These are phyloP conservation scores for Solanum hybrid DNA, from an alignment of 305 asterid genomes.

Conservation along the genomic window DNA sequence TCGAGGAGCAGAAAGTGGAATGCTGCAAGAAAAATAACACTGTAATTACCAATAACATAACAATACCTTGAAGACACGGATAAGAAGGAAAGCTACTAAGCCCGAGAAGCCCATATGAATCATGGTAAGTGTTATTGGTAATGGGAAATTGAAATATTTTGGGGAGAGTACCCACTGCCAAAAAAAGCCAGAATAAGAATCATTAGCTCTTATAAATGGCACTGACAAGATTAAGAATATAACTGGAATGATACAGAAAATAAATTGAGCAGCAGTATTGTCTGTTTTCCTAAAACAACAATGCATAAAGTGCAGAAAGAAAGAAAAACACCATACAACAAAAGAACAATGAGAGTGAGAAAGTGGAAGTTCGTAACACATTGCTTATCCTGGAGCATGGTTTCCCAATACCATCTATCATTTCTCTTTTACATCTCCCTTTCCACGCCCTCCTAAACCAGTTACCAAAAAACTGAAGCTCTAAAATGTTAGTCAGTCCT, in stretches of 20 bases:
- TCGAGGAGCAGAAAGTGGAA: neutral
- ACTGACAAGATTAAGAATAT: neutral
- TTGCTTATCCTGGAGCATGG: neutral
- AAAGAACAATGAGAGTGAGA: neutral
- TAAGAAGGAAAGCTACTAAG: conserved; percentile 75
- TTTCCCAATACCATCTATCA: neutral
- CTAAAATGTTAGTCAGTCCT: neutral
- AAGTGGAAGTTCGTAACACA: neutral
- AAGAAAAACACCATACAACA: neutral
- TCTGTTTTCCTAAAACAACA: neutral
- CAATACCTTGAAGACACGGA: conserved; percentile 86
- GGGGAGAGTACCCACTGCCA: conserved; percentile 99
- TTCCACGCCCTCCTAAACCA: neutral
- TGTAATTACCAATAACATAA: conserved; percentile 1
- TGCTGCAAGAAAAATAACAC: conserved; percentile 1
- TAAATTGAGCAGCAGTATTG: neutral
- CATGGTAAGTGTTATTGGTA: conserved; percentile 96
- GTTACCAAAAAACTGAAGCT: neutral
- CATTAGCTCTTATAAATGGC: conserved; percentile 1
- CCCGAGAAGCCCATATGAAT: conserved; percentile 99
- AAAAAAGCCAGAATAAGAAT: conserved; percentile 8
- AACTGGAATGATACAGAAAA: neutral
- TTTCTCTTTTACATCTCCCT: neutral
- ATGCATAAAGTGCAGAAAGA: neutral
- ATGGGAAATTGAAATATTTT: conserved; percentile 90